phyloP scores from a whole-genome alignment of 257 asterid genomes.

The Coffea canephora region DNA sequence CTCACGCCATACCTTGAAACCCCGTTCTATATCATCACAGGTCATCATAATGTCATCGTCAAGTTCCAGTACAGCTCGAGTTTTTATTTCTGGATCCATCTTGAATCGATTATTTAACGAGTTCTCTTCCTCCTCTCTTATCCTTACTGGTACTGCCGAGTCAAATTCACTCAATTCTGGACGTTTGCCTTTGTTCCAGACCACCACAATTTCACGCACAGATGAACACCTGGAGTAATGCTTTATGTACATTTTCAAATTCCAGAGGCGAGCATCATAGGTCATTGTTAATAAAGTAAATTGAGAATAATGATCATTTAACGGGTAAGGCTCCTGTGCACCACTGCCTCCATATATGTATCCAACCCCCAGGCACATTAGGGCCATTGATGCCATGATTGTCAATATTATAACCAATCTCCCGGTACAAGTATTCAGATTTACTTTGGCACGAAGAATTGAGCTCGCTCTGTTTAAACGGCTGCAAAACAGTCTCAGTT shows the following conservation, averaged over 20 bases:
- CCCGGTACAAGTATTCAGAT: slow-evolving; percentile 52
- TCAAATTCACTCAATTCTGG: slow-evolving; percentile 62
- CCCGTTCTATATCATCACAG: slow-evolving; percentile 90
- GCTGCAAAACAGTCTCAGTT: slow-evolving; percentile 59
- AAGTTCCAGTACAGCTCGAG: slow-evolving; percentile 86
- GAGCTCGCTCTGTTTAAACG: slow-evolving; percentile 66
- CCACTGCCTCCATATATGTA: slow-evolving; percentile 81
- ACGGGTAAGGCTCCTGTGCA: slow-evolving; percentile 74
- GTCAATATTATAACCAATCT: slow-evolving; percentile 38
- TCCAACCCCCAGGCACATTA: slow-evolving; percentile 57
- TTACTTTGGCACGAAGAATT: slow-evolving; percentile 55
- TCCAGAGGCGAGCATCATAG: slow-evolving; percentile 94
- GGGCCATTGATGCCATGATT: slow-evolving; percentile 27
- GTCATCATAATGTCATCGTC: slow-evolving; percentile 97
- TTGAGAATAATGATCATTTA: slow-evolving; percentile 72
- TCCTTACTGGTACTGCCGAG: slow-evolving; percentile 82
- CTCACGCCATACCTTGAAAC: slow-evolving; percentile 86
- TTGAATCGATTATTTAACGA: slow-evolving; percentile 87
- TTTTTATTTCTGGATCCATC: slow-evolving; percentile 62
- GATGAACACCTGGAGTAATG: slow-evolving; percentile 95
- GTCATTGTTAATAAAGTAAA: slow-evolving; percentile 91
- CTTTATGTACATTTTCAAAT: slow-evolving; percentile 71
- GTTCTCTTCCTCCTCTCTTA: slow-evolving; percentile 67
- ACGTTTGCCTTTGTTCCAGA: slow-evolving; percentile 90
- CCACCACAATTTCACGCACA: slow-evolving; percentile 92